phyloP scores from a whole-genome alignment of 2,329 filamentous ascomycete species.

The Xylaria sp. region DNA sequence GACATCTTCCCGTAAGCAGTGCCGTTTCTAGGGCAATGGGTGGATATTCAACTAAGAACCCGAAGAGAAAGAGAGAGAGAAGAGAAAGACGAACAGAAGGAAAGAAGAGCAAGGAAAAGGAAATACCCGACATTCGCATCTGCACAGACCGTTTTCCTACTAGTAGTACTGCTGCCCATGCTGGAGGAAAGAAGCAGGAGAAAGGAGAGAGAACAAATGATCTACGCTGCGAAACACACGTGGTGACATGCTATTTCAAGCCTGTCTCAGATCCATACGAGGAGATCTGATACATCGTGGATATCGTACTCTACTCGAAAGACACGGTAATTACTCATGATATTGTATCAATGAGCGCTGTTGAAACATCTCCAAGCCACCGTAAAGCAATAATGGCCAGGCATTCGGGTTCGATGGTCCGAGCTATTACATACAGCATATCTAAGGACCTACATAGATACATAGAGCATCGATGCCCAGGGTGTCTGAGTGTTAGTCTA shows the following conservation, averaged over 20 bases:
- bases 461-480: too few relatives aligned
- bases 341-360: constrained; percentile 6
- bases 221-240: constrained; percentile 33
- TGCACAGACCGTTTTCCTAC: not conserved
- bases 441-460: too few relatives aligned
- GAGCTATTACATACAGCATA: too few relatives aligned
- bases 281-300: not conserved
- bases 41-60: not conserved
- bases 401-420: not conserved
- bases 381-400: not conserved
- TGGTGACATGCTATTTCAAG: constrained; percentile 27
- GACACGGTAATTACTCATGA: not conserved
- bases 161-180: too few relatives aligned
- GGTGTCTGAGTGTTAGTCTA: not conserved
- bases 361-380: constrained; percentile 10
- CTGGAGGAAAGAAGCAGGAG: not conserved
- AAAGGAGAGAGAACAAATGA: constrained; percentile 21
- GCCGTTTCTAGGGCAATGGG: constrained; percentile 20
- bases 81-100: not conserved
- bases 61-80: not conserved
- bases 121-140: too few relatives aligned
- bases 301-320: not conserved
- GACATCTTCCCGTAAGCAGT: constrained; percentile 3
- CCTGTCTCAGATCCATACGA: constrained; percentile 26
- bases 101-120: not conserved